Conservation (phyloP, 2,329 filamentous ascomycete genomes). For the Fusarium dimerum region DNA sequence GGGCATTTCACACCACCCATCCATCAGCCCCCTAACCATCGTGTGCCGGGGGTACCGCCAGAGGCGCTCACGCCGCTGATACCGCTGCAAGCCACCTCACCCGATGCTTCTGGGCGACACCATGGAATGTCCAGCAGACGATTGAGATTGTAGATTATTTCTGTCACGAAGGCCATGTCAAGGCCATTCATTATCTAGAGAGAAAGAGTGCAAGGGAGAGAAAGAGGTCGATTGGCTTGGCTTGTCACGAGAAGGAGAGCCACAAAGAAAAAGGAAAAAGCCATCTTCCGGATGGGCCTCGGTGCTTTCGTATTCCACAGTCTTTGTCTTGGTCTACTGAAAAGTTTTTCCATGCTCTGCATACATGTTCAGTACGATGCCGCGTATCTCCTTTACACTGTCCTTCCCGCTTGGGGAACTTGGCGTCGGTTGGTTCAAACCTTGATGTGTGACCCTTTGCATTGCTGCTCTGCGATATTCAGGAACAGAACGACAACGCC, state of each 20-base stretch:
- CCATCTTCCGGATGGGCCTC: too few relatives aligned
- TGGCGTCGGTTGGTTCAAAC: conserved; percentile 3
- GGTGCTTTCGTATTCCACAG: too few relatives aligned
- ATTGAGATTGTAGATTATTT: conserved; percentile 25
- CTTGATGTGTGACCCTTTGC: background rate
- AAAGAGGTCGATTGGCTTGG: background rate
- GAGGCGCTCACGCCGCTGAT: conserved; percentile 16
- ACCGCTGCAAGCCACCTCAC: conserved; percentile 27
- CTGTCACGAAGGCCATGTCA: conserved; percentile 17
- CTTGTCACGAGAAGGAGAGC: too few relatives aligned
- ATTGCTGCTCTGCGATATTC: background rate
- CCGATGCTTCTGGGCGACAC: conserved; percentile 24
- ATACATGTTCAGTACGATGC: too few relatives aligned
- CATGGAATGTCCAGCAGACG: conserved; percentile 28
- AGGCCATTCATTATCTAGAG: conserved; percentile 5
- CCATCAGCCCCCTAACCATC: conserved; percentile 8
- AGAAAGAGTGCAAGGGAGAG: background rate
- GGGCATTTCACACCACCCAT: background rate
- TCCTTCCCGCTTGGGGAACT: too few relatives aligned
- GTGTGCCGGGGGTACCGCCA: conserved; percentile 14
- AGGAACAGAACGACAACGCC: conserved; percentile 11
- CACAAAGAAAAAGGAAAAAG: too few relatives aligned
- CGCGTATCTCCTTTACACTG: too few relatives aligned
- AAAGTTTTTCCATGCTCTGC: too few relatives aligned
- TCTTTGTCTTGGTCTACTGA: too few relatives aligned